Base-by-base conservation (phyloP, 306 rosid genomes). In the Pyrus betulifolia region DNA sequence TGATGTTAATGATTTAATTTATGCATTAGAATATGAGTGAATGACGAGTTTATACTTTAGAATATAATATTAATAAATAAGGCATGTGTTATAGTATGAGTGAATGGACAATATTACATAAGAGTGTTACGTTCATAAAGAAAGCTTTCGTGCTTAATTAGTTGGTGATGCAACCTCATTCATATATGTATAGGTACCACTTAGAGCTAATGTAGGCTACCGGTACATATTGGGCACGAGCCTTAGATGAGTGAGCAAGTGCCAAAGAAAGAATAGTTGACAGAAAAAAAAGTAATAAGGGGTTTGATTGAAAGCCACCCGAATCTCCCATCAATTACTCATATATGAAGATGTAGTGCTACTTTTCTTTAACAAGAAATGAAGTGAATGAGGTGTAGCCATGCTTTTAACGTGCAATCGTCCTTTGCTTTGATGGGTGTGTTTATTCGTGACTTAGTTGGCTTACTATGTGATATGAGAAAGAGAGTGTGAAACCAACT, bases 331-430 rank as follows among this genome's bases (percentile, higher is more conserved):
- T 38, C 42, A 38, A 38, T 76, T 70, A 71, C 82, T 81, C 74
- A 44, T 42, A 76, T 55, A 18, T 13, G 62, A 18, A 62, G 67
- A 65, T 60, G 71, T 67, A 70, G 23, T 69, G 63, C 38, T 61
- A 74, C 76, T 82, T 87, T 79, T 79, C 84, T 82, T 85, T 66
- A 62, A 62, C 67, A n/a, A 15, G 77, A 78, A 77, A 70, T 22
- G 67, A 80, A 81, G 76, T 77, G 78, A 85, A 74, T 81, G 84
- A 87, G 74, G 74, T 62, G 67, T 71, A 63, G 54, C 22, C 83
- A 84, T 79, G 85, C 85, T 88, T 87, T 81, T 81, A 89, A 87
- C 87, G 87, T 87, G 89, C 83, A 75, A 77, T 74, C 67, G 65
- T 25, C 78, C 83, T 78, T 85, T 78, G 78, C 83, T 82, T 84